Conservation (phyloP, 2,329 filamentous ascomycete species). For the Phaeomoniella chlamydospora region DNA sequence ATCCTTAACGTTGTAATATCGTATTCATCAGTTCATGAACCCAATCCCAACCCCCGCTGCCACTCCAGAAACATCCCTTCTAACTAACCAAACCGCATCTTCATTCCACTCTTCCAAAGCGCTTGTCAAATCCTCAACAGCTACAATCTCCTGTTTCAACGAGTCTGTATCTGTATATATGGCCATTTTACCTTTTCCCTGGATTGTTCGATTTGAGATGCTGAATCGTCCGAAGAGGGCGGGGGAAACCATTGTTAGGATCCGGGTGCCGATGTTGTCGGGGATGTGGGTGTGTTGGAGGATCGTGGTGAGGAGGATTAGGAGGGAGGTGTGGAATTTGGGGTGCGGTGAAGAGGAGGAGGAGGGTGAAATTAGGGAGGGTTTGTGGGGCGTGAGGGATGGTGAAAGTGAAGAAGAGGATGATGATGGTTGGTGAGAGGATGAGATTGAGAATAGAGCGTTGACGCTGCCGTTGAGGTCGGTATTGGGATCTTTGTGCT, state of each 20-base stretch:
- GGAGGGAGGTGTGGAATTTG: conserved; percentile 7
- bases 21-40: too few species aligned
- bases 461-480: background rate
- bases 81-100: conserved; percentile 10
- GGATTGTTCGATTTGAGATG: background rate
- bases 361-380: too few species aligned
- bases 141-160: conserved; percentile 1
- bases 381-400: background rate
- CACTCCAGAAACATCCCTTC: too few species aligned
- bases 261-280: conserved; percentile 22
- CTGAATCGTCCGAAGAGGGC: background rate
- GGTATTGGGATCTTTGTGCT: background rate
- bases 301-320: conserved; percentile 21
- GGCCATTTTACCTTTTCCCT: background rate
- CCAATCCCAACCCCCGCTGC: too few species aligned
- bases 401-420: background rate
- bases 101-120: conserved; percentile 9
- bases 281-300: conserved; percentile 23
- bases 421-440: background rate
- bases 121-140: conserved; percentile 2
- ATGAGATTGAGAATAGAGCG: background rate
- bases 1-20: too few species aligned
- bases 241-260: conserved; percentile 20
- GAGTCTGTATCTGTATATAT: background rate
- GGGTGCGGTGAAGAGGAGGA: background rate